Evolutionary conservation across 495 filamentous ascomycete species (phyloP).

Genomic region (Lasiosphaeriaceae sp.): DNA sequence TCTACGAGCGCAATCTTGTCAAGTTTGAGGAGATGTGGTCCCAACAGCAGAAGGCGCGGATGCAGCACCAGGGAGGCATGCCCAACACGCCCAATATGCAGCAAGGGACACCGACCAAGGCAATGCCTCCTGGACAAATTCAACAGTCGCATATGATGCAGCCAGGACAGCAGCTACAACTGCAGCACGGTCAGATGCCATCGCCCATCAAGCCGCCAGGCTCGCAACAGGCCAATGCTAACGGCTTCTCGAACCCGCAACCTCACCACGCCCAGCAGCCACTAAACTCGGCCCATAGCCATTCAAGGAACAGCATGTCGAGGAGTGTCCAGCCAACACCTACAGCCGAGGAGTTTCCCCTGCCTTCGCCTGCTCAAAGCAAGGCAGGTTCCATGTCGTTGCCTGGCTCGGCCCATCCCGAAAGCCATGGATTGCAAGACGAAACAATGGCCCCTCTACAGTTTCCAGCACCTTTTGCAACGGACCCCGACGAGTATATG

Average conservation of each 20-base stretch:
- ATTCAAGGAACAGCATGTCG: conserved; percentile 41
- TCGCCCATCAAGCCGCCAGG: conserved; percentile 49
- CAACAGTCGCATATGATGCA: conserved; percentile 47
- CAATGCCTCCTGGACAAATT: conserved; percentile 36
- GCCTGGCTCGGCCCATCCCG: conserved; percentile 28
- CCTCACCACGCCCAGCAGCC: conserved; percentile 38
- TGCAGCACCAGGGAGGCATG: conserved; percentile 47
- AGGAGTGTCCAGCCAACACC: conserved; percentile 40
- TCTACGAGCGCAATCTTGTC: conserved; percentile 70
- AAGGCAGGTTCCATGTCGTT: conserved; percentile 35
- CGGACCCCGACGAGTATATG: conserved; percentile 49
- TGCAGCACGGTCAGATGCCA: conserved; percentile 41
- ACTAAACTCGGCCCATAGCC: conserved; percentile 23
- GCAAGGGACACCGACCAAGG: conserved; percentile 36
- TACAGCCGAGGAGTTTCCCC: conserved; percentile 35
- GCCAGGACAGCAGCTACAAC: conserved; percentile 42
- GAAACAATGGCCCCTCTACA: conserved; percentile 22
- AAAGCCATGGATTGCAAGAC: conserved; percentile 22
- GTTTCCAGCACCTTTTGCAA: conserved; percentile 30
- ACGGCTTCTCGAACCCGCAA: conserved; percentile 50
- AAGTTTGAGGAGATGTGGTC: conserved; percentile 72
- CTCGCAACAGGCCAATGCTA: conserved; percentile 41
- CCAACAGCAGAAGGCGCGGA: conserved; percentile 58
- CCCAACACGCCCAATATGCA: conserved; percentile 20
- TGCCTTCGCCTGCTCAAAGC: conserved; percentile 37